Percentiles rank a stretch among this genome's conserved stretches.
These are phyloP conservation scores for Aspergillus bombycis DNA, from an alignment of 2,329 filamentous ascomycete genomes.

Conservation along the genomic window DNA sequence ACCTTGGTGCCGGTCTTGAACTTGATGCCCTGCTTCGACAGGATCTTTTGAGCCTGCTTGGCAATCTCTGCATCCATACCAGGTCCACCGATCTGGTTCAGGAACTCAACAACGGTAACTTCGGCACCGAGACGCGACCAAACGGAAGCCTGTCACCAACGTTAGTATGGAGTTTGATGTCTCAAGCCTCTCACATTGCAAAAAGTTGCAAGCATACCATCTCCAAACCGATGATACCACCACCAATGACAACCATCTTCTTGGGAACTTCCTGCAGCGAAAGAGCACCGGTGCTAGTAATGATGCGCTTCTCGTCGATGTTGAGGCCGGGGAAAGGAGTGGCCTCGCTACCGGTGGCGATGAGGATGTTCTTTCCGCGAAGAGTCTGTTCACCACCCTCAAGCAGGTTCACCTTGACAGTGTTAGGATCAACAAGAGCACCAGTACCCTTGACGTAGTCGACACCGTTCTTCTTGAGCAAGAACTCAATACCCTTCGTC, in stretches of 20 bases:
- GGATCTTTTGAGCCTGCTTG: slow-evolving; percentile 88
- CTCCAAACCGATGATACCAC: slow-evolving; percentile 97
- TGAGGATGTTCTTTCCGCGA: slow-evolving; percentile 94
- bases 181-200: not conserved
- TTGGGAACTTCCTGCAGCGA: slow-evolving; percentile 87
- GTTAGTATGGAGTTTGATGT: not conserved
- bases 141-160: slow-evolving; percentile 68
- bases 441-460: slow-evolving; percentile 96
- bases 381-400: slow-evolving; percentile 90
- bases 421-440: slow-evolving; percentile 84
- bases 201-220: slow-evolving; percentile 64
- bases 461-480: slow-evolving; percentile 99
- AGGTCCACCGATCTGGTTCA: slow-evolving; percentile 93
- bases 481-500: slow-evolving; percentile 96
- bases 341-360: slow-evolving; percentile 92
- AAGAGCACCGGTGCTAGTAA: slow-evolving; percentile 95
- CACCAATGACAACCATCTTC: slow-evolving; percentile 96
- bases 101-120: slow-evolving; percentile 96
- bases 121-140: slow-evolving; percentile 93
- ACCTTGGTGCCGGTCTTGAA: slow-evolving; percentile 99
- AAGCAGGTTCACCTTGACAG: slow-evolving; percentile 84
- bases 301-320: slow-evolving; percentile 95
- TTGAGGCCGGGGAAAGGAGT: slow-evolving; percentile 95
- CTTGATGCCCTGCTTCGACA: slow-evolving; percentile 95
- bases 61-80: slow-evolving; percentile 96